Evolutionary conservation across 495 filamentous ascomycete species (phyloP).

Genomic region (Aspergillus homomorphus): DNA sequence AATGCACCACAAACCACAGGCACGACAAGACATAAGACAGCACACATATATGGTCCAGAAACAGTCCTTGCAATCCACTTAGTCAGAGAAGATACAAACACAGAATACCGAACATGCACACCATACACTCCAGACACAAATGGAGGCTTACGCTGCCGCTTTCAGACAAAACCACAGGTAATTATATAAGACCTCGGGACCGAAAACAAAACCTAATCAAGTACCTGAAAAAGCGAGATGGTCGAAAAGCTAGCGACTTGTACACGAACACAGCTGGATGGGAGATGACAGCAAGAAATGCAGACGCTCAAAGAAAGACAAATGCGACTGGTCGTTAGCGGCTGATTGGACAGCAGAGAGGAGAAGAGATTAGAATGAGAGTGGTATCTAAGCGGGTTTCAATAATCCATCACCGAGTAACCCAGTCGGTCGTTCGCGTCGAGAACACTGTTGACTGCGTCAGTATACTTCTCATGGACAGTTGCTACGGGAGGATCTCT

Average conservation of each 20-base stretch:
- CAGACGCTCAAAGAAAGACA: conserved; percentile 4
- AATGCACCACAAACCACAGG: too few relatives aligned
- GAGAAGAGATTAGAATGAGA: conserved; percentile 7
- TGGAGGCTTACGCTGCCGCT: too few relatives aligned
- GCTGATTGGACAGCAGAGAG: background rate
- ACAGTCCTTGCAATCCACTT: too few relatives aligned
- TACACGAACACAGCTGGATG: background rate
- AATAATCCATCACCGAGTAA: conserved; percentile 47
- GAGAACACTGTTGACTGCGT: conserved; percentile 36
- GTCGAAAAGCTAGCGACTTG: background rate
- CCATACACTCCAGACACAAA: too few relatives aligned
- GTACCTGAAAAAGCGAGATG: too few relatives aligned
- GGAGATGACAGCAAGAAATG: background rate
- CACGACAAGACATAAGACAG: too few relatives aligned
- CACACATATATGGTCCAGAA: too few relatives aligned
- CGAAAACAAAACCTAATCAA: background rate
- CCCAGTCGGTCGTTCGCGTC: conserved; percentile 54
- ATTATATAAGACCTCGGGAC: background rate
- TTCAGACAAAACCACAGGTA: too few relatives aligned
- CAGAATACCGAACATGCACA: too few relatives aligned
- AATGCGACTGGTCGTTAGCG: conserved; percentile 4
- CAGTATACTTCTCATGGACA: background rate
- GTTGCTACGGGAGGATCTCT: conserved; percentile 27
- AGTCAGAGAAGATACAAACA: too few relatives aligned
- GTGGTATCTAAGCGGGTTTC: conserved; percentile 17